Percentiles rank a stretch among this genome's conserved stretches.
phyloP scores from a whole-genome alignment of 495 filamentous ascomycete species.

The Aspergillus conjunctus region DNA sequence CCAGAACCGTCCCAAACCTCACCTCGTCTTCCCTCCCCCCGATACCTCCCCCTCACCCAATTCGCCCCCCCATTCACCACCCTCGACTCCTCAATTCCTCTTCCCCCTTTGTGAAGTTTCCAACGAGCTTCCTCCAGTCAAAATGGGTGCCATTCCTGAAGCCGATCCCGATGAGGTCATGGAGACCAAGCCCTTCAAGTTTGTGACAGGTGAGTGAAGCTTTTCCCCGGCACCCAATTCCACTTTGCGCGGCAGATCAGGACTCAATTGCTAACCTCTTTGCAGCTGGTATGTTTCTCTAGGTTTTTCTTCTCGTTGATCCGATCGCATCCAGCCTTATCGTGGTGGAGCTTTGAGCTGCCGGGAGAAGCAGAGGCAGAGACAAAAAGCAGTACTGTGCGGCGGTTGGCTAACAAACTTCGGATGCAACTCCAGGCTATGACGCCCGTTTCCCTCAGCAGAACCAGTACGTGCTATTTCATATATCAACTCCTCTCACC shows the following conservation, averaged over 20 bases:
- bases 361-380: constrained; percentile 8
- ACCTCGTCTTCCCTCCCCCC: constrained; percentile 29
- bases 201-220: constrained; percentile 85
- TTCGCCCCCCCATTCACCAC: constrained; percentile 17
- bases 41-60: constrained; percentile 29
- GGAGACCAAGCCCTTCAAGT: constrained; percentile 99
- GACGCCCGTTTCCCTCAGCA: constrained; percentile 98
- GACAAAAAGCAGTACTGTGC: background rate
- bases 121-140: constrained; percentile 26
- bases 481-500: background rate
- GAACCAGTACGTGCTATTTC: constrained; percentile 70
- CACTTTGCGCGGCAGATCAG: constrained; percentile 28
- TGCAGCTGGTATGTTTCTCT: constrained; percentile 48
- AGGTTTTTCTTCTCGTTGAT: constrained; percentile 20
- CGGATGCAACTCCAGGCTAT: constrained; percentile 66
- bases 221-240: constrained; percentile 30
- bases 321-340: constrained; percentile 18
- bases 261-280: constrained; percentile 51
- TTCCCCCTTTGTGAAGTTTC: constrained; percentile 28
- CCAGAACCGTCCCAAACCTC: constrained; percentile 22
- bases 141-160: constrained; percentile 62
- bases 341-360: constrained; percentile 19
- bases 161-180: constrained; percentile 86
- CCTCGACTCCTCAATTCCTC: constrained; percentile 21
- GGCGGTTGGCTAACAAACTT: constrained; percentile 36